phyloP scores from a whole-genome alignment of 106 monocot species.

The Amphibolis antarctica region DNA sequence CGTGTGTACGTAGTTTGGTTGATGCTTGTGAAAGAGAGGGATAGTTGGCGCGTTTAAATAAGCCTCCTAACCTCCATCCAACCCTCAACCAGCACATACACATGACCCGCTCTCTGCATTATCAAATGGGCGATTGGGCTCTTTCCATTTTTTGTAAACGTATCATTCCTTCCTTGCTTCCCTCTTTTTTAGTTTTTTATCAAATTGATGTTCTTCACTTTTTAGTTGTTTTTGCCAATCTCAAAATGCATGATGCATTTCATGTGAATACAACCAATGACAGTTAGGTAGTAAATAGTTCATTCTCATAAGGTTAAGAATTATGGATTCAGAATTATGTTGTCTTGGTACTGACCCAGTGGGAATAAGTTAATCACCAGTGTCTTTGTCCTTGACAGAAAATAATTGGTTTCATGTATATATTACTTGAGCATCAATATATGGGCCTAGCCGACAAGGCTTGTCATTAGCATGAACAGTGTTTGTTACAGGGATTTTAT shows the following conservation, averaged over 20 bases:
- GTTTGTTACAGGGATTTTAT: not conserved
- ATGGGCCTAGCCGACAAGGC: not conserved
- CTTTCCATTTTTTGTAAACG: constrained; percentile 1
- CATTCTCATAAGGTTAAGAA: too few relatives aligned
- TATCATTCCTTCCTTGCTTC: constrained; percentile 1
- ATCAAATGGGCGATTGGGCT: constrained; percentile 1
- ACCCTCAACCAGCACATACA: not conserved
- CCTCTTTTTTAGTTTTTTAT: not conserved
- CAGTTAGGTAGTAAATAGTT: too few relatives aligned
- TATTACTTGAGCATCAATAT: not conserved
- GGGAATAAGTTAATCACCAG: not conserved
- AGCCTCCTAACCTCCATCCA: constrained; percentile 6
- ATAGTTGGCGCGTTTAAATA: constrained; percentile 40
- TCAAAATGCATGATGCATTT: not conserved
- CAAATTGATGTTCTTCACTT: not conserved
- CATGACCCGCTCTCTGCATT: not conserved
- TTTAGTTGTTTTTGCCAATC: not conserved
- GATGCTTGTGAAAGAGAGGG: constrained; percentile 17
- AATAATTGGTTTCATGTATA: too few relatives aligned
- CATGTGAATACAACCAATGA: not conserved
- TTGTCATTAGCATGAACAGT: not conserved
- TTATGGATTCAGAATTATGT: not conserved
- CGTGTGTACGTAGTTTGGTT: not conserved
- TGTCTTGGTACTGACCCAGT: not conserved
- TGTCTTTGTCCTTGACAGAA: too few relatives aligned